Base-by-base conservation (phyloP, 768 basidiomycete genomes). In the Podaxis sp. region DNA sequence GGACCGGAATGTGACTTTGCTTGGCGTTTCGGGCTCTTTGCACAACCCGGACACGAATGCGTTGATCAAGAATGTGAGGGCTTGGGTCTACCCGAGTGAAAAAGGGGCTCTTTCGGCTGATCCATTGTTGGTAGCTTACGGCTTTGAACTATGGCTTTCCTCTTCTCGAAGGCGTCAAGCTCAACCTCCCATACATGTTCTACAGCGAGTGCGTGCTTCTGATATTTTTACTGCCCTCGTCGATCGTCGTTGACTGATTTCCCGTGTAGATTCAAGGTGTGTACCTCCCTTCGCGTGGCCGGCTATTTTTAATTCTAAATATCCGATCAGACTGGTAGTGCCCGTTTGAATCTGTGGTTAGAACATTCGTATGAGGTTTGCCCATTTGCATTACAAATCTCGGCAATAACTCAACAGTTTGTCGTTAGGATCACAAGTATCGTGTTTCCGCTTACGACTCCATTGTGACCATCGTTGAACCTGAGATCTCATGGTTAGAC, bases 381-480 rank as follows among this genome's bases (percentile, higher is more conserved):
- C 76, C 36, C 28, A 55, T 12, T 12, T 38, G 49, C 38, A 1
- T 33, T 8, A 13, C 38, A 54, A 57, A 30, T 42, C 26, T 22
- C 22, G 13, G 15, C 24, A 38, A 11, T 61, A n/a, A 39, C 56
- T 52, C 58, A 57, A 33, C 24, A 33, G 33, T 30, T 51, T 66
- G 38, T 42, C 8, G 42, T 11, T 64, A 92, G 89, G 84, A 80
- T 49, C 72, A 81, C 52, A 83, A 75, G 61, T 82, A 82, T 70
- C 89, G 83, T n/a, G 80, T 87, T 49, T 78, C 81, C 2, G 92
- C 87, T 0, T 93, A 86, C 68, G 90, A 94, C 67, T 86, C 87
- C 0, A 79, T 93, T 54, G 83, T 95, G 55, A 88, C 86, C 6
- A 79, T 95, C 38, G 90, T 94, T 40, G 92, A 95, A 71, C 91